Evolutionary conservation across 345 rosid genomes (phyloP), one percentile per base, ranked within the genome.

Genomic region (Populus deltoides): DNA sequence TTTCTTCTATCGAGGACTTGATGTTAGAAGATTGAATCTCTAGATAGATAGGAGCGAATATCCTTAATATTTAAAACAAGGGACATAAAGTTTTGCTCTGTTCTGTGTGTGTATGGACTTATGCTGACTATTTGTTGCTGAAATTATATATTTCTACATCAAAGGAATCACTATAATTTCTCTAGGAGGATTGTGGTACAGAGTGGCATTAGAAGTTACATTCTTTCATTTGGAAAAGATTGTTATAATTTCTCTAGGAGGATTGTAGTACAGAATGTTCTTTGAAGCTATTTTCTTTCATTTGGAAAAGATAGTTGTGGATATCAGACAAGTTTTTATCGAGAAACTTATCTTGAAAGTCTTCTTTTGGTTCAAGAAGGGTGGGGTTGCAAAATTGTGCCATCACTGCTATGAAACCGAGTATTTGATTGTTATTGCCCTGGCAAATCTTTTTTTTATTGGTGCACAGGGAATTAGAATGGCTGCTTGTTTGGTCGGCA

Each of bases 311-410:
- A 49, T 3, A 2, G 22, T 2, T 18, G 63, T 8, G 15, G 24
- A 39, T 39, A 57, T 22, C 12, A 22, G 62, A 57, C 27, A 0
- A n/a, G 63, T 8, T 3, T 57, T 41, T 57, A 8, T 57, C 5
- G 51, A 33, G 22, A 55, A 20, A 73, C 29, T 73, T 36, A 75
- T 39, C 31, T 51, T 47, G 59, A 27, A 11, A 29, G 39, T 29
- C 70, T 51, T 68, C 33, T 51, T 73, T 38, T 10, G 9, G 29
- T 63, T 18, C 68, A 68, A 68, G 67, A 51, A 68, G 39, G 49
- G 68, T 35, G 33, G 49, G 45, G 72, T n/a, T 75, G 72, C 72
- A n/a, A 29, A 57, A 57, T n/a, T n/a, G 15, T 57, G 63, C 29
- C 63, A 3, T 57, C 15, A n/a, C 18, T 71, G 71, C 7, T 8